A percentile compares a stretch with the other conserved stretches of the same genome.
phyloP scores from a whole-genome alignment of 352 stramenopile species.

The Phytophthora cactorum region DNA sequence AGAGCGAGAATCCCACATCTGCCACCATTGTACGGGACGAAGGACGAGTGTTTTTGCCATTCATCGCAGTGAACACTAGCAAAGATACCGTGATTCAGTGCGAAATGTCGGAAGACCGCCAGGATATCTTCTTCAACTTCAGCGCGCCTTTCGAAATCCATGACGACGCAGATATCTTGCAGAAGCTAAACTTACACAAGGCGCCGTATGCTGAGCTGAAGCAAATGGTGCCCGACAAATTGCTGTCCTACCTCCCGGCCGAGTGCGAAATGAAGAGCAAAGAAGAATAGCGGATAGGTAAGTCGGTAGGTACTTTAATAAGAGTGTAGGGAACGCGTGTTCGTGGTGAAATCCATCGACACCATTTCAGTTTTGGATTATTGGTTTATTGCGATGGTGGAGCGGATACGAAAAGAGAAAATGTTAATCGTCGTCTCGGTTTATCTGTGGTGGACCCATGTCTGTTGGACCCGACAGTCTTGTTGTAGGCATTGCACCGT shows the following conservation, averaged over 20 bases:
- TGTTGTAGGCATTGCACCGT: too few species aligned
- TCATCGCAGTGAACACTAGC: conserved; percentile 97
- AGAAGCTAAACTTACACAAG: conserved; percentile 92
- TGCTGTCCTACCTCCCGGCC: conserved; percentile 78
- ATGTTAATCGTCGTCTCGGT: conserved; percentile 2
- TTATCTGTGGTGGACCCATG: conserved; percentile 3
- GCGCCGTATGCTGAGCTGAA: conserved; percentile 67
- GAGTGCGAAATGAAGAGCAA: conserved; percentile 83
- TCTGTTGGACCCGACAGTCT: too few species aligned
- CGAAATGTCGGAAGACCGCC: conserved; percentile 95
- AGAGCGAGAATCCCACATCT: conserved; percentile 37
- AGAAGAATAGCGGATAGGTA: conserved; percentile 34
- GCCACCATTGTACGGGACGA: conserved; percentile 56
- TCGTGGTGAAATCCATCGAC: conserved; percentile 4
- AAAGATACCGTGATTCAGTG: conserved; percentile 96
- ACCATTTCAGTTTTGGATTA: conserved; percentile 25
- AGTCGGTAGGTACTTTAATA: conserved; percentile 25
- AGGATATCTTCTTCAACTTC: conserved; percentile 98
- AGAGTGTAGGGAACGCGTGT: conserved; percentile 19
- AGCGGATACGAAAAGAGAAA: conserved; percentile 3
- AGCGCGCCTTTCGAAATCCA: conserved; percentile 97
- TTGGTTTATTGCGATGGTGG: conserved; percentile 11
- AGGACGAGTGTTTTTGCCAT: conserved; percentile 94
- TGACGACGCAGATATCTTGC: conserved; percentile 97
- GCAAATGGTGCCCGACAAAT: conserved; percentile 75